A percentile compares a stretch with the other conserved stretches of the same genome.
phyloP scores from a whole-genome alignment of 2,329 filamentous ascomycete genomes.

The Ophiostoma novo-ulmi region DNA sequence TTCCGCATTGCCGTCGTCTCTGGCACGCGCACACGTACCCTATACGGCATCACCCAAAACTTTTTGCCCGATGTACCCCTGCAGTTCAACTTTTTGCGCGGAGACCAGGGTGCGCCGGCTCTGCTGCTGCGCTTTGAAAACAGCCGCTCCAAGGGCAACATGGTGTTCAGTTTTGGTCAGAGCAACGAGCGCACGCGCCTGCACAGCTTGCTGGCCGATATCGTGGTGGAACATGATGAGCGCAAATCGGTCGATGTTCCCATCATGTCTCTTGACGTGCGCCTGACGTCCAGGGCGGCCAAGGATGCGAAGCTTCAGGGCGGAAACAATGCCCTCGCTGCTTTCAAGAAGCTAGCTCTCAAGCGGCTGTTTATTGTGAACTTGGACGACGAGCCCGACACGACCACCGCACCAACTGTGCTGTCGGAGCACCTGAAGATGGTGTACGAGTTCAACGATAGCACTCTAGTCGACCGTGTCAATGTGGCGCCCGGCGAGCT shows the following conservation, averaged over 20 bases:
- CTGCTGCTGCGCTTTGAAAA: slow-evolving; percentile 67
- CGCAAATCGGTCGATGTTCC: slow-evolving; percentile 64
- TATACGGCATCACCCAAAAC: slow-evolving; percentile 70
- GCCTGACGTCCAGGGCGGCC: slow-evolving; percentile 42
- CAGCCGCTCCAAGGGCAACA: slow-evolving; percentile 59
- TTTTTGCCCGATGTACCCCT: slow-evolving; percentile 62
- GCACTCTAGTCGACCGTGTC: slow-evolving; percentile 75
- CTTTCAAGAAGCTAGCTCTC: slow-evolving; percentile 55
- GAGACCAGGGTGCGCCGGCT: slow-evolving; percentile 64
- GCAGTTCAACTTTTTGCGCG: slow-evolving; percentile 70
- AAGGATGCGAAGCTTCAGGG: slow-evolving; percentile 37
- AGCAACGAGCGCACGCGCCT: slow-evolving; percentile 65
- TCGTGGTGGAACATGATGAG: slow-evolving; percentile 62
- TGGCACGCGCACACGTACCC: slow-evolving; percentile 67
- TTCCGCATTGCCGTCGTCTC: slow-evolving; percentile 76
- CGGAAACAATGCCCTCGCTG: slow-evolving; percentile 45
- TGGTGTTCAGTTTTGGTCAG: slow-evolving; percentile 73
- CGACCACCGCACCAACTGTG: slow-evolving; percentile 57
- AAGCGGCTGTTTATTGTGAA: slow-evolving; percentile 68
- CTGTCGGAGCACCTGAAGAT: slow-evolving; percentile 72
- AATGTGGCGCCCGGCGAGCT: slow-evolving; percentile 75
- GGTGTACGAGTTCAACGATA: slow-evolving; percentile 68
- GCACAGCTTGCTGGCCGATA: slow-evolving; percentile 68
- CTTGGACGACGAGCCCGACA: slow-evolving; percentile 58
- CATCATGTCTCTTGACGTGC: slow-evolving; percentile 51